Base-by-base conservation (phyloP, 352 stramenopile species). In the Globisporangium acanthophoron region DNA sequence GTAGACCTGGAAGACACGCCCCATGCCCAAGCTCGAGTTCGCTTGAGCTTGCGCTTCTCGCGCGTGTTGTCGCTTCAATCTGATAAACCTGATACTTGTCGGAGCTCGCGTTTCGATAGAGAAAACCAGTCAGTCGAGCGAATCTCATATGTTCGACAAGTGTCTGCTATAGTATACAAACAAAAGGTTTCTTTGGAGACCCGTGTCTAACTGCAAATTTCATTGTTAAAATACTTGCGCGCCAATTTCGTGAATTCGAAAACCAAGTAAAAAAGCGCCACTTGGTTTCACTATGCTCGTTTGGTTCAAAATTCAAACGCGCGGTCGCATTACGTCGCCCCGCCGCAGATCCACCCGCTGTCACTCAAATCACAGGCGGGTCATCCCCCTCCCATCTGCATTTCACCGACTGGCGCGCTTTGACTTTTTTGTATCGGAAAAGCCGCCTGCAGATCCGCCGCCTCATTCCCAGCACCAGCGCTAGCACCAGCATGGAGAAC, bases 1-100 rank as follows among this genome's bases (percentile, higher is more conserved):
- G 62, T 96, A 97, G 43, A 93, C 77, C 78, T 96, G 87, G 62
- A 92, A 92, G 59, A 90, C 80, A n/a, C 73, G 76, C 39, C 83
- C 80, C 83, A 92, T 92, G 16, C 21, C 24, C 24, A 27, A 27
- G 24, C 24, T 27, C 24, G 24, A 27, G 24, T 27, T 27, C 24
- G 24, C 8, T 16, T 15, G n/a, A 9, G 40, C 20, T n/a, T 51
- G 41, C 16, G 16, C 43, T 48, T 44, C 13, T 20, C 40, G 43
- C 18, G 1, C 7, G 18, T 18, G n/a, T 13, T 27, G 24, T 27
- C 24, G 43, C 43, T 40, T 40, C 35, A 40, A 40, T 40, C 35
- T 40, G 35, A 40, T 12, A 40, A 40, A 15, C 11, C 31, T 35
- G 41, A 46, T 20, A 24, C 41, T 45, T 3, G 13, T 45, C 12